These are phyloP conservation scores for Xylaria bambusicola DNA, from an alignment of 495 filamentous ascomycete species.

Conservation along the genomic window DNA sequence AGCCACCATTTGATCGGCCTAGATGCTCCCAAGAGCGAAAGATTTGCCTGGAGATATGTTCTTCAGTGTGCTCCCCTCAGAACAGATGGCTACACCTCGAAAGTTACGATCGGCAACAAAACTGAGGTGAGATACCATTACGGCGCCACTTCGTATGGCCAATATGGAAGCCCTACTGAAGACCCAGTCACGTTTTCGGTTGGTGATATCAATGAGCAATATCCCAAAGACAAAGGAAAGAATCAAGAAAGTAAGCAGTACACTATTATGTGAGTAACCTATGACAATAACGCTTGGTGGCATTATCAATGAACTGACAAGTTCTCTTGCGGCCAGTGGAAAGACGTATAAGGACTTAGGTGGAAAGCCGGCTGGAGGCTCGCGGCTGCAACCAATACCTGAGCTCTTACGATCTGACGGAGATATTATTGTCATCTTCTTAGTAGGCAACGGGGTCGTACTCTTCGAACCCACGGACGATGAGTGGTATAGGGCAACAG, in stretches of 20 bases:
- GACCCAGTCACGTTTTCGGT: not conserved
- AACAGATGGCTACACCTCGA: not conserved
- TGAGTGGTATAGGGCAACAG: not conserved
- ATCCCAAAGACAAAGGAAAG: not conserved
- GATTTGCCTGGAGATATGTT: not conserved
- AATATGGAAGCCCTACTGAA: not conserved
- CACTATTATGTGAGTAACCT: no score
- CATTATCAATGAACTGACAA: no score
- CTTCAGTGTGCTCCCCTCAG: not conserved
- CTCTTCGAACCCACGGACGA: not conserved
- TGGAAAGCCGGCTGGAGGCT: not conserved
- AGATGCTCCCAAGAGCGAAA: not conserved
- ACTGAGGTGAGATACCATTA: not conserved
- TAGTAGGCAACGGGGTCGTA: not conserved
- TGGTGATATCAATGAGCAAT: not conserved
- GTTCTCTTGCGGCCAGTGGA: no score
- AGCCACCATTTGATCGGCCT: not conserved
- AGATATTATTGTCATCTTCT: not conserved
- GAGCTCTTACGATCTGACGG: not conserved
- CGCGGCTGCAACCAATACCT: not conserved
- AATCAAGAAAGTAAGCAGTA: not conserved
- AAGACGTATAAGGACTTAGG: no score
- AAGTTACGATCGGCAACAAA: not conserved
- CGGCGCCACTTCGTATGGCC: not conserved
- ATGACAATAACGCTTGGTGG: no score